Evolutionary conservation across 306 rosid species (phyloP).

Genomic region (Malus sylvestris): DNA sequence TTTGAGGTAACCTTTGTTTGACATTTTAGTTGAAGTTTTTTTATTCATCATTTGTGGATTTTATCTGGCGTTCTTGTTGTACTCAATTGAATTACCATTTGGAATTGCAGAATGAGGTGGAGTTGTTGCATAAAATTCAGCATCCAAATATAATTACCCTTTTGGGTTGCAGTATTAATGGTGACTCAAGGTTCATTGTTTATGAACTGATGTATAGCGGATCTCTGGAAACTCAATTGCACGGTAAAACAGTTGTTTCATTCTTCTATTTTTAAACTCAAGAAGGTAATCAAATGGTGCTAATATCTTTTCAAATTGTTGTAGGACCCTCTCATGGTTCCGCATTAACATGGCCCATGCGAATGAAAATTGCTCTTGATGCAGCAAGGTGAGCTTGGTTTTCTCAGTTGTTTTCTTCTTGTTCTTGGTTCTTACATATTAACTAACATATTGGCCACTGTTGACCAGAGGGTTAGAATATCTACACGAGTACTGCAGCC

Average conservation of each 20-base stretch:
- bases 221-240: slow-evolving; percentile 76
- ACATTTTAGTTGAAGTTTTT: neutral
- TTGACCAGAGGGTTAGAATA: slow-evolving; percentile 85
- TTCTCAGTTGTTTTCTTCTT: neutral
- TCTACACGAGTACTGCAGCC: slow-evolving; percentile 81
- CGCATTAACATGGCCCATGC: slow-evolving; percentile 74
- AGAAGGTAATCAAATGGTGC: neutral
- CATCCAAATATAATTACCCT: slow-evolving; percentile 73
- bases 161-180: slow-evolving; percentile 62
- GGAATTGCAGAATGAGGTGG: slow-evolving; percentile 81
- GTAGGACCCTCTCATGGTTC: slow-evolving; percentile 83
- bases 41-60: neutral
- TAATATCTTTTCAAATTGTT: neutral
- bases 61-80: neutral
- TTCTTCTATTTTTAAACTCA: neutral
- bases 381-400: slow-evolving; percentile 59
- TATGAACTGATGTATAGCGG: slow-evolving; percentile 88
- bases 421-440: neutral
- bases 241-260: slow-evolving; percentile 45
- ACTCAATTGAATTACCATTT: neutral
- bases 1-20: slow-evolving; percentile 49
- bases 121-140: slow-evolving; percentile 61
- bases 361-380: slow-evolving; percentile 96
- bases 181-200: slow-evolving; percentile 49
- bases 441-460: slow-evolving; percentile 19